Evolutionary conservation across 164 flowering plant genomes (phyloP).

Genomic region (Umbellularia californica): DNA sequence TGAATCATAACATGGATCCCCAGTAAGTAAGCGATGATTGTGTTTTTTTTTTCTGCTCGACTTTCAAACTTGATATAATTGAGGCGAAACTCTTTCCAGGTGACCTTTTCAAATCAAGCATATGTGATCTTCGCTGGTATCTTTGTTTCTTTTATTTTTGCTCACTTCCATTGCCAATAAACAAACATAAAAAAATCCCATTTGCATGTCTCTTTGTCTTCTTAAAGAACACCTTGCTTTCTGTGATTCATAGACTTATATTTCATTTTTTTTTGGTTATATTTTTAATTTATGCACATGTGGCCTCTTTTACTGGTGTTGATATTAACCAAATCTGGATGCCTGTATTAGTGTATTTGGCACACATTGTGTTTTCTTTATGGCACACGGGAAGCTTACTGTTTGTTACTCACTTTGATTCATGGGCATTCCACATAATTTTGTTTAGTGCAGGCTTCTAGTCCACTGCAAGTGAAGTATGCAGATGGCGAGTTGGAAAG

Average conservation of each 20-base stretch:
- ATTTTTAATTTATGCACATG: neutral
- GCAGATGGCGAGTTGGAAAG: conserved; percentile 99
- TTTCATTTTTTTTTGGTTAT: neutral
- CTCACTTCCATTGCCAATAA: too few relatives aligned
- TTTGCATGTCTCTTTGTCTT: too few relatives aligned
- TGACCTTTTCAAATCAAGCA: too few relatives aligned
- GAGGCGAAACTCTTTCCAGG: too few relatives aligned
- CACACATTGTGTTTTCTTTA: neutral
- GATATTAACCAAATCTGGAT: neutral
- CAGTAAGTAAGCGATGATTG: too few relatives aligned
- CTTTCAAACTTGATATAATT: too few relatives aligned
- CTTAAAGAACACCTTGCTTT: neutral
- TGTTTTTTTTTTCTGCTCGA: too few relatives aligned
- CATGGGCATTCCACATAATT: conserved; percentile 6
- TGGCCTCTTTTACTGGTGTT: neutral
- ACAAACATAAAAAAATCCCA: too few relatives aligned
- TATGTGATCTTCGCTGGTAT: too few relatives aligned
- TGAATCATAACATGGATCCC: too few relatives aligned
- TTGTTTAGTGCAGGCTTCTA: conserved; percentile 73
- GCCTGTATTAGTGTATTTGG: neutral
- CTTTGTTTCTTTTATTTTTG: too few relatives aligned
- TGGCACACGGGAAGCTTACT: neutral
- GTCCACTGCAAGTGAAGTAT: conserved; percentile 99
- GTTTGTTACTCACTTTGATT: neutral
- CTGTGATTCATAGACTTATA: neutral